A percentile compares a stretch with the other conserved stretches of the same genome.
Evolutionary conservation across 805 yeast genomes (phyloP).

Genomic region (Tetrapisispora nanseiensis): DNA sequence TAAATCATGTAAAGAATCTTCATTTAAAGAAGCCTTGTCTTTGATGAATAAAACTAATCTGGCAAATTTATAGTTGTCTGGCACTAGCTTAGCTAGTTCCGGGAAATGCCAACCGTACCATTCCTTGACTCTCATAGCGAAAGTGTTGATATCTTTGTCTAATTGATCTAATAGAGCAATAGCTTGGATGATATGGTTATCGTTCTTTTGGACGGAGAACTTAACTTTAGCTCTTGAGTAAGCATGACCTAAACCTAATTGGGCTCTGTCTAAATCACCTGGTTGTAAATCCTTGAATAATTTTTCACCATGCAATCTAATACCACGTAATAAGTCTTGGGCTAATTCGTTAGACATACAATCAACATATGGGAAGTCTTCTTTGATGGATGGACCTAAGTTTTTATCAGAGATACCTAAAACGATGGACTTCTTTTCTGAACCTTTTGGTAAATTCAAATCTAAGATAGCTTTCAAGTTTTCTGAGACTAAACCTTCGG

Average conservation of each 20-base stretch:
- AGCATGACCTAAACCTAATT: slow-evolving; percentile 97
- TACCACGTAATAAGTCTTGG: slow-evolving; percentile 91
- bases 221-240: slow-evolving; percentile 98
- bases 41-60: slow-evolving; percentile 69
- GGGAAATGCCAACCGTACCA: slow-evolving; percentile 99
- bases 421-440: slow-evolving; percentile 52
- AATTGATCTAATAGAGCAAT: slow-evolving; percentile 94
- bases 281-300: slow-evolving; percentile 83
- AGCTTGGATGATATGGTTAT: slow-evolving; percentile 97
- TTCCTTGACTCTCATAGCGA: slow-evolving; percentile 93
- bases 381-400: slow-evolving; percentile 95
- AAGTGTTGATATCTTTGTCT: slow-evolving; percentile 96
- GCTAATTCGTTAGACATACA: slow-evolving; percentile 85
- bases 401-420: slow-evolving; percentile 91
- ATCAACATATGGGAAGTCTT: slow-evolving; percentile 77
- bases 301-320: slow-evolving; percentile 83
- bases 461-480: slow-evolving; percentile 83
- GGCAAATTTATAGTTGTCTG: slow-evolving; percentile 83
- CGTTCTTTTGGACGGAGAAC: slow-evolving; percentile 97
- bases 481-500: slow-evolving; percentile 93
- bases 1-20: slow-evolving; percentile 77
- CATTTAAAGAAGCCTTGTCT: slow-evolving; percentile 77
- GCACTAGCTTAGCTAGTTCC: slow-evolving; percentile 83
- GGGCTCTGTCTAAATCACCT: slow-evolving; percentile 96
- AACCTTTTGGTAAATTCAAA: slow-evolving; percentile 75